Evolutionary conservation across 2,329 filamentous ascomycete species (phyloP), one percentile per base, ranked within the genome.

Genomic region (Epichloe glyceriae): DNA sequence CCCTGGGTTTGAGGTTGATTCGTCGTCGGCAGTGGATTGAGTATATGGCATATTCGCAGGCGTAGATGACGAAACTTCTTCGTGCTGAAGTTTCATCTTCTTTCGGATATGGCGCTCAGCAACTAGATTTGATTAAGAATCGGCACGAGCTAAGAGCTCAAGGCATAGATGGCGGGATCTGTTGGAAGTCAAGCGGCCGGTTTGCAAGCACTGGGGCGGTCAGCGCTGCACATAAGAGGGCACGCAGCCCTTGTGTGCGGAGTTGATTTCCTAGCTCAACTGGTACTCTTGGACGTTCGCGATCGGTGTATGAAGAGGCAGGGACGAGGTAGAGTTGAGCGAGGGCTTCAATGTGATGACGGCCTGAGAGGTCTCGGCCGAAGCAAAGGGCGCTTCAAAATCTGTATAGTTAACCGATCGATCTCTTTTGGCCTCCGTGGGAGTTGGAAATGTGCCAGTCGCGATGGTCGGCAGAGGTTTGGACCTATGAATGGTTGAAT

Each of bases 31-130:
- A 30, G 14, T 39, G 35, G n/a, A 40, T 14, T 52, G 47, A 42
- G 46, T 5, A 46, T 35, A 30, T 6, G 15, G 42, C 59, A 50
- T 63, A 46, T 58, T 63, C 60, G 58, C 66, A 65, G 47, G 52
- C 35, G 64, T 48, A 19, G 58, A 55, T 38, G 55, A 55, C 34
- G 57, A 56, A 19, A 61, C 49, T 40, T 67, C 64, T 15, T 15
- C 17, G n/a, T 14, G 3, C 6, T 22, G 30, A 35, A 35, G 17
- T 20, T 15, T 8, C 47, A 41, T 35, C 15, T 14, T 35, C 17
- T 46, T 15, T 17, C 12, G 2, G 19, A 40, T 20, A 44, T 3
- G n/a, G 3, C 8, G 42, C 8, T 44, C 39, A 44, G 26, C 42
- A 33, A 44, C 42, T 7, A 33, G 14, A 26, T 33, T n/a, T 7